Base-by-base conservation (phyloP, 2,329 filamentous ascomycete species). In the Shiraia bambusicola region DNA sequence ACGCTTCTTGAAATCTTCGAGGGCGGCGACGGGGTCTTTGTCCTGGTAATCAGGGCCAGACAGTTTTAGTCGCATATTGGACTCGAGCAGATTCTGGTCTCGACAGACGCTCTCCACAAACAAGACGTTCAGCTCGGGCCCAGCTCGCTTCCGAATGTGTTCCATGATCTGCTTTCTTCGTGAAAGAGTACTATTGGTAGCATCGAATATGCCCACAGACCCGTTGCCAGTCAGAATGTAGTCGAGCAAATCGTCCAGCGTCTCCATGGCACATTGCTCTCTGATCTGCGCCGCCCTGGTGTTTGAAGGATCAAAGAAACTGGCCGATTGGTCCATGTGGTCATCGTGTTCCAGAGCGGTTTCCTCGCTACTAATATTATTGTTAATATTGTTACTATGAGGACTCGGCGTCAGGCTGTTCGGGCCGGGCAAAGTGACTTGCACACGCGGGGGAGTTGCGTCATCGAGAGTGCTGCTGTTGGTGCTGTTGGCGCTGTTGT, bases 1-100 rank as follows among this genome's bases (percentile, higher is more conserved):
- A 47, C 93, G 87, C 69, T 88, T 85, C 72, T 88, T 94, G 76
- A 98, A 98, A 65, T 98, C 93, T 25, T 80, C 83, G 29, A 97
- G 75, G 1, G 93, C 91, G 61, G 87, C 83, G 40, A 82, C 72
- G 0, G 93, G 92, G 58, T 98, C 92, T 71, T 95, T 94, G 65
- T 89, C 88, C 60, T 86, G 88, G 73, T 98, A 98, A 69, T 98
- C 93, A 0, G 93, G 93, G 0, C 93, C 93, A 3, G 88, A 94
- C 6, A 97, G 82, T 75, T 97, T 97, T 49, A 97, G 75, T 19
- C 92, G 89, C 90, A 97, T 97, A 63, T 97, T 97, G 13, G 91
- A 88, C 69, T 97, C 91, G 27, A 97, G 77, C 17, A 97, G 75
- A 53, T 82, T 82, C 45, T 87, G 77, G 56, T 97, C 91, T 47